Evolutionary conservation across 2,329 filamentous ascomycete species (phyloP).

Genomic region (Penicillium sp.): DNA sequence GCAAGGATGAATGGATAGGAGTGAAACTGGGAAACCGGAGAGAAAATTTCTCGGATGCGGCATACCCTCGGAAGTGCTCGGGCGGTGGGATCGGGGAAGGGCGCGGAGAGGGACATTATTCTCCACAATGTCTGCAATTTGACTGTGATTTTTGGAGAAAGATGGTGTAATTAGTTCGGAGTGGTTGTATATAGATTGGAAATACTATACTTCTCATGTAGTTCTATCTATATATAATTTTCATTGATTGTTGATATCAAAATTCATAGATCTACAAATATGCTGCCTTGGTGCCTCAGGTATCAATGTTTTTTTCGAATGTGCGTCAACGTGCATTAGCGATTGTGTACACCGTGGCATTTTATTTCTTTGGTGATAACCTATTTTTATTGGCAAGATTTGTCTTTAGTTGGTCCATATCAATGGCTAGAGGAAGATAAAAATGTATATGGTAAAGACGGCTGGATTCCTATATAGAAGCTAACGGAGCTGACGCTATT

Average conservation of each 20-base stretch:
- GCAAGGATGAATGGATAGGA: conserved; percentile 20
- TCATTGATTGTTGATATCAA: not conserved
- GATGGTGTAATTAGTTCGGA: not conserved
- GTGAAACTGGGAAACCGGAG: conserved; percentile 31
- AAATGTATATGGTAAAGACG: not conserved
- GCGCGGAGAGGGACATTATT: conserved; percentile 22
- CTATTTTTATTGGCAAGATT: not conserved
- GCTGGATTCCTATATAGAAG: not conserved
- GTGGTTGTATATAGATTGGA: not conserved
- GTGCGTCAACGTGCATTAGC: conserved; percentile 1
- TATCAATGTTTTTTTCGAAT: not conserved
- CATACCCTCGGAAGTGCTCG: conserved; percentile 43
- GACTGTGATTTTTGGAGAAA: not conserved
- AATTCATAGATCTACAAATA: not conserved
- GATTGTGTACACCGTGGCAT: conserved; percentile 7
- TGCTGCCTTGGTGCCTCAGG: not conserved
- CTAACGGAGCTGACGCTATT: not conserved
- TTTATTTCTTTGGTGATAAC: not conserved
- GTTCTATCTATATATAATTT: not conserved
- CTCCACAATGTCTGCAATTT: conserved; percentile 14
- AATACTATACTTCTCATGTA: not conserved
- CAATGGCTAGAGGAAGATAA: not conserved
- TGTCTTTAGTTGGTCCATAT: not conserved
- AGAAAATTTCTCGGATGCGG: conserved; percentile 47
- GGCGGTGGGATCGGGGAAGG: conserved; percentile 33